Percentiles rank a stretch among this genome's conserved stretches.
Evolutionary conservation across 208 protist species (phyloP).

Genomic region (Acanthamoeba rhysodes): DNA sequence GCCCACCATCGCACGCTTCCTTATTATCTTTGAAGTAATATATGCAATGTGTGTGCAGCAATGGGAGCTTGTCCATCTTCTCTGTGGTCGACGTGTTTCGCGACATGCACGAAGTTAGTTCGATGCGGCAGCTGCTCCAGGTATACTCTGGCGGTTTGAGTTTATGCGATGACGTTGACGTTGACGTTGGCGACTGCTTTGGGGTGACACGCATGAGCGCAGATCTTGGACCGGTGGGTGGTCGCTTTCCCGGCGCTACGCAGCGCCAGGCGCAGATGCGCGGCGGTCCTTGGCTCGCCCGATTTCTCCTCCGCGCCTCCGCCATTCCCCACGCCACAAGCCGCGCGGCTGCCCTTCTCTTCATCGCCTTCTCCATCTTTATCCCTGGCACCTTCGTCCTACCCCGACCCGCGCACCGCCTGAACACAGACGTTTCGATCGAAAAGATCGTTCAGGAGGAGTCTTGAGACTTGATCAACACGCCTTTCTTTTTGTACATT

Average conservation of each 20-base stretch:
- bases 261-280: not conserved
- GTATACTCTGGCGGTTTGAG: not conserved
- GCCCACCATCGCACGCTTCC: not conserved
- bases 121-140: not conserved
- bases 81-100: not conserved
- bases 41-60: slow-evolving; percentile 1
- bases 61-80: not conserved
- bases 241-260: not conserved
- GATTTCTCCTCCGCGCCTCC: too few species aligned
- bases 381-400: too few species aligned
- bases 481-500: too few species aligned
- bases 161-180: too few species aligned
- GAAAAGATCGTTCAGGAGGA: too few species aligned
- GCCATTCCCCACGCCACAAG: too few species aligned
- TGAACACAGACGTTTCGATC: too few species aligned
- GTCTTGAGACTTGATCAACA: too few species aligned
- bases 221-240: slow-evolving; percentile 6
- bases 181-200: not conserved
- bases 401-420: too few species aligned
- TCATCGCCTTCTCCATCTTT: too few species aligned
- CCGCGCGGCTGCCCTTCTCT: too few species aligned
- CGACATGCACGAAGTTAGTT: not conserved
- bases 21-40: not conserved
- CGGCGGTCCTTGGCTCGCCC: too few species aligned
- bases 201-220: not conserved